These are phyloP conservation scores for Candida tallmaniae DNA, from an alignment of 805 yeast genomes.

Conservation along the genomic window DNA sequence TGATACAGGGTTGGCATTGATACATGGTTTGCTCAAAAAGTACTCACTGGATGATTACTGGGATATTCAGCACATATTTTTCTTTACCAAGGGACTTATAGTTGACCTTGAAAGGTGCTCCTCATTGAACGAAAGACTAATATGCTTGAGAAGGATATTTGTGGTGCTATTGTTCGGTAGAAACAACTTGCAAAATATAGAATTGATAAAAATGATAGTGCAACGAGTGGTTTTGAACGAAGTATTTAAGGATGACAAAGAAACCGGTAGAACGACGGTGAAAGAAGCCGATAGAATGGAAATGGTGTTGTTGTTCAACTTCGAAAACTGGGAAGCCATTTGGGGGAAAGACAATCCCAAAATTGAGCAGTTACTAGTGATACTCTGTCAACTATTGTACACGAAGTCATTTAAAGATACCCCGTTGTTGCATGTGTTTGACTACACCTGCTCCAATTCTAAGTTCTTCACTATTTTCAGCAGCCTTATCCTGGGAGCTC, in stretches of 20 bases:
- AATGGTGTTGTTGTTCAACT: conserved; percentile 1
- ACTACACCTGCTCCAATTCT: neutral
- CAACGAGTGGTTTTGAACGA: neutral
- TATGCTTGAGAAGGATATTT: conserved; percentile 8
- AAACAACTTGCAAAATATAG: neutral
- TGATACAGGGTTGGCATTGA: conserved; percentile 5
- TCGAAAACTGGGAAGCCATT: neutral
- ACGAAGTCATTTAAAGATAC: neutral
- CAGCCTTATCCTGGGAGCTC: too few relatives aligned
- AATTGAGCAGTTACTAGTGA: neutral
- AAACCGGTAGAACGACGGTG: too few relatives aligned
- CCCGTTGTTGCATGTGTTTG: neutral
- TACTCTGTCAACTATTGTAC: neutral
- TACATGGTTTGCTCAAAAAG: neutral
- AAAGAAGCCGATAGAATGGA: too few relatives aligned
- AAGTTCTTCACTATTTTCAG: neutral
- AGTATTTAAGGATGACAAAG: neutral
- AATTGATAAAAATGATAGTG: neutral
- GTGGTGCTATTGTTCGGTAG: conserved; percentile 3
- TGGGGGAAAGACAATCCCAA: neutral
- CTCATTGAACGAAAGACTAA: conserved; percentile 2
- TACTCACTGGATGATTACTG: conserved; percentile 4
- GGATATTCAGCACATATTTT: conserved; percentile 7
- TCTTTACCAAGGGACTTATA: conserved; percentile 6
- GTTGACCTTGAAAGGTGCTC: conserved; percentile 8